A percentile compares a stretch with the other conserved stretches of the same genome.
phyloP scores from a whole-genome alignment of 2,329 filamentous ascomycete genomes.

The Colletotrichum destructivum region DNA sequence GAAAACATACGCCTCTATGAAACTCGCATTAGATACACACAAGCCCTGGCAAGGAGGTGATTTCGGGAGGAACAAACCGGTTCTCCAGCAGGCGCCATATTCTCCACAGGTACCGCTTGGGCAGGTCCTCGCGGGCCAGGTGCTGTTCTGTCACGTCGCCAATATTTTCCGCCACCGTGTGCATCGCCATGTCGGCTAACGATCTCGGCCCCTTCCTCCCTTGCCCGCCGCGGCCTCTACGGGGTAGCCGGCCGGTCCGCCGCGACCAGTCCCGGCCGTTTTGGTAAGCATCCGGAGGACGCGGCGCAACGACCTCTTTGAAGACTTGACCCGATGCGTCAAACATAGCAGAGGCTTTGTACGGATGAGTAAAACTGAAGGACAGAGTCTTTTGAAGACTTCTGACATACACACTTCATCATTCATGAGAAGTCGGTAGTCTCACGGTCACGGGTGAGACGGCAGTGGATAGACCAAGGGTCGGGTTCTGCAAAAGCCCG shows the following conservation, averaged over 20 bases:
- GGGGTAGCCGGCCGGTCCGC: slow-evolving; percentile 47
- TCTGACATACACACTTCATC: not conserved
- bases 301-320: slow-evolving; percentile 54
- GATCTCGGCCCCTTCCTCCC: slow-evolving; percentile 53
- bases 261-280: slow-evolving; percentile 54
- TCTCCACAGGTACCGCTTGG: slow-evolving; percentile 52
- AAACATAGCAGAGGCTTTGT: slow-evolving; percentile 48
- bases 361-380: not conserved
- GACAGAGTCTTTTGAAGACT: not conserved
- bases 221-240: slow-evolving; percentile 44
- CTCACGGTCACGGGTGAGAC: slow-evolving; percentile 4
- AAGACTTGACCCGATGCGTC: slow-evolving; percentile 55
- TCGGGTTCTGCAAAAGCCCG: not conserved
- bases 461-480: not conserved
- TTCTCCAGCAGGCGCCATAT: slow-evolving; percentile 59
- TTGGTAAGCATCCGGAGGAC: slow-evolving; percentile 44
- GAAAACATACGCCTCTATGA: slow-evolving; percentile 54
- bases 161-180: slow-evolving; percentile 56
- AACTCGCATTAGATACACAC: slow-evolving; percentile 10
- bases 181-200: slow-evolving; percentile 57
- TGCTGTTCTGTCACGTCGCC: slow-evolving; percentile 52
- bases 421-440: not conserved
- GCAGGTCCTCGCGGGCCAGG: slow-evolving; percentile 51
- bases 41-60: not conserved
- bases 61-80: slow-evolving; percentile 50